phyloP scores from a whole-genome alignment of 2,329 filamentous ascomycete genomes.

The Podosphaera xanthii region DNA sequence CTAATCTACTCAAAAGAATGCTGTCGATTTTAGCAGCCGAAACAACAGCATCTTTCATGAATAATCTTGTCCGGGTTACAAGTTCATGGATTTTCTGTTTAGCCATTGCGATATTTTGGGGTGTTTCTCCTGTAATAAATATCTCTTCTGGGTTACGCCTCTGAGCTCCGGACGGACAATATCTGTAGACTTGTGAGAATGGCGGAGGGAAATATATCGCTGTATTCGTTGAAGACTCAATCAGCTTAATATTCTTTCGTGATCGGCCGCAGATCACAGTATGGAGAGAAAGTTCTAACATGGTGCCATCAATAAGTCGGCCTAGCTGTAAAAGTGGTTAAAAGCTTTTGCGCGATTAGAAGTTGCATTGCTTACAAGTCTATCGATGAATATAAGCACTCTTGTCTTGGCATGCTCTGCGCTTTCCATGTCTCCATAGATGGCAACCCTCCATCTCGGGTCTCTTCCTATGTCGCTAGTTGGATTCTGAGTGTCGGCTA shows the following conservation, averaged over 20 bases:
- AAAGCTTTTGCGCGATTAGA: conserved; percentile 13
- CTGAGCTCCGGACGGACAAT: conserved; percentile 60
- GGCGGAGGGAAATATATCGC: conserved; percentile 95
- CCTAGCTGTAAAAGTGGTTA: conserved; percentile 33
- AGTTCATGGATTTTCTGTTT: conserved; percentile 83
- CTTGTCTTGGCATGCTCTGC: conserved; percentile 93
- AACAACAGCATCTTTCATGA: conserved; percentile 79
- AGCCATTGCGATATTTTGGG: conserved; percentile 64
- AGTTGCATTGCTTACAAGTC: conserved; percentile 7
- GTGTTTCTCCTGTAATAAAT: conserved; percentile 78
- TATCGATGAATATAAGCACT: conserved; percentile 85
- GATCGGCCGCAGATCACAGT: conserved; percentile 82
- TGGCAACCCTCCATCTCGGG: conserved; percentile 74
- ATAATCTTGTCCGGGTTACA: conserved; percentile 57
- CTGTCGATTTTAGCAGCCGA: conserved; percentile 85
- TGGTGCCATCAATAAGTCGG: conserved; percentile 53
- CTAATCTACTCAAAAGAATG: conserved; percentile 70
- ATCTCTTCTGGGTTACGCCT: conserved; percentile 73
- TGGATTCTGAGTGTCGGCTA: conserved; percentile 51
- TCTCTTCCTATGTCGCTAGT: conserved; percentile 58
- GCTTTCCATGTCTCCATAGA: conserved; percentile 88
- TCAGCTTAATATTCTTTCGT: conserved; percentile 91
- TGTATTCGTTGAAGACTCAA: conserved; percentile 85
- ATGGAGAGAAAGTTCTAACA: conserved; percentile 70
- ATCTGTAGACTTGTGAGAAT: conserved; percentile 79